Evolutionary conservation across 1,284 basidiomycete species (phyloP), one percentile per base, ranked within the genome.

Genomic region (Flammula alnicola): DNA sequence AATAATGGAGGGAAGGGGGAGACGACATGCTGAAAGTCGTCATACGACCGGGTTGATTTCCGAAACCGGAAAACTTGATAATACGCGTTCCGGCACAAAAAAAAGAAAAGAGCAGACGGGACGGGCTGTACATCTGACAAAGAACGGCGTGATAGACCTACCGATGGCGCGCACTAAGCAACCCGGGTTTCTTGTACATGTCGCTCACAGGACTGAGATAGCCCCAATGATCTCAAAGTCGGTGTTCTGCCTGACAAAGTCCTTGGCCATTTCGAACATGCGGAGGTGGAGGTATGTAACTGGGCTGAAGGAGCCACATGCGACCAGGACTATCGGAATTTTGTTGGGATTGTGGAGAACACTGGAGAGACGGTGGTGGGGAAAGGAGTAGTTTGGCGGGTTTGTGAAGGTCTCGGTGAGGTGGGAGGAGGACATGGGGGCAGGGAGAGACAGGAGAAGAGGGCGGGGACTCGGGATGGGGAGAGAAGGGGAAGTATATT

Each of bases 241-340:
- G 55, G 93, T 94, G 62, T 91, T 92, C 65, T 97, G 95, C 45
- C 93, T 82, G 51, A 93, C 84, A 63, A 93, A 95, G 74, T 98
- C 95, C 72, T 90, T 92, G 49, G 95, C 95, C 95, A 98, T 97
- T 70, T 97, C 95, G 70, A 97, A 98, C 92, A 98, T 97, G 51
- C 95, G 90, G 30, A 93, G 85, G 64, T 88, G 88, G 49, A 91
- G 83, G 61, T 88, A 91, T 14, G 88, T 91, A 55, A 91, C 81
- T 12, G 87, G 88, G 65, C 84, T 89, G 77, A 91, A 91, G 55
- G 88, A 91, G 31, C 88, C 88, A 60, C 88, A 91, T 50, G 85
- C 88, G 49, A 92, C 85, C 56, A 91, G 79, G 47, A 90, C 86
- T 58, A 91, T 72, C 16, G 88, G 88, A 19, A 81, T 79, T 68